A percentile compares a stretch with the other conserved stretches of the same genome.
Evolutionary conservation across 106 monocot genomes (phyloP).

Genomic region (Dendrobium catenatum): DNA sequence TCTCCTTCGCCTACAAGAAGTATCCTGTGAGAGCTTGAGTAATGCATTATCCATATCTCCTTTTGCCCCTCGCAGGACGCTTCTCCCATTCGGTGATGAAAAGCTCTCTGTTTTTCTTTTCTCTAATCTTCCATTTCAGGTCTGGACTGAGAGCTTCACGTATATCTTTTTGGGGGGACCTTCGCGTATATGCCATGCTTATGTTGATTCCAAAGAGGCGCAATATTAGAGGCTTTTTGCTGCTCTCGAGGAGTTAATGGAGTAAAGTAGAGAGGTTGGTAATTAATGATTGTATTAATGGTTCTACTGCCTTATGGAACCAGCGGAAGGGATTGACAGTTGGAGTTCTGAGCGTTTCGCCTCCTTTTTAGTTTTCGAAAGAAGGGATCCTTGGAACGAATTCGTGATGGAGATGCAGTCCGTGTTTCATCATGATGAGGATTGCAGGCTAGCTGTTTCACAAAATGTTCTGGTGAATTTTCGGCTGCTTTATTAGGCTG

Average conservation of each 20-base stretch:
- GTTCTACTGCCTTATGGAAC: background rate
- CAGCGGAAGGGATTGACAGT: background rate
- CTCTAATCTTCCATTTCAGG: background rate
- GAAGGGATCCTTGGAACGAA: no score
- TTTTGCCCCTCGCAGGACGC: no score
- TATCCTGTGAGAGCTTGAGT: slow-evolving; percentile 13
- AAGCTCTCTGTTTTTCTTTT: background rate
- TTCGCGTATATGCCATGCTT: background rate
- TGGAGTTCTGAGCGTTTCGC: no score
- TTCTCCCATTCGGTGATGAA: background rate
- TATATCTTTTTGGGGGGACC: background rate
- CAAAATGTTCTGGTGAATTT: no score
- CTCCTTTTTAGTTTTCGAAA: no score
- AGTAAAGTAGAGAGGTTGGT: background rate
- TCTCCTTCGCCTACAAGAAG: slow-evolving; percentile 25
- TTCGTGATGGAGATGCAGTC: no score
- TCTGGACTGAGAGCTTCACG: background rate
- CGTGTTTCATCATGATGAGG: no score
- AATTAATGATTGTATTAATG: no score
- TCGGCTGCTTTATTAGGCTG: background rate
- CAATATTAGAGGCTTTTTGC: background rate
- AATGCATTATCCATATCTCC: slow-evolving; percentile 20
- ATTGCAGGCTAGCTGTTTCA: no score
- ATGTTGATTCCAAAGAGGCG: background rate
- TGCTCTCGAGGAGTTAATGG: background rate